phyloP scores from a whole-genome alignment of 805 yeast species.

The Ogataea salicorniae region DNA sequence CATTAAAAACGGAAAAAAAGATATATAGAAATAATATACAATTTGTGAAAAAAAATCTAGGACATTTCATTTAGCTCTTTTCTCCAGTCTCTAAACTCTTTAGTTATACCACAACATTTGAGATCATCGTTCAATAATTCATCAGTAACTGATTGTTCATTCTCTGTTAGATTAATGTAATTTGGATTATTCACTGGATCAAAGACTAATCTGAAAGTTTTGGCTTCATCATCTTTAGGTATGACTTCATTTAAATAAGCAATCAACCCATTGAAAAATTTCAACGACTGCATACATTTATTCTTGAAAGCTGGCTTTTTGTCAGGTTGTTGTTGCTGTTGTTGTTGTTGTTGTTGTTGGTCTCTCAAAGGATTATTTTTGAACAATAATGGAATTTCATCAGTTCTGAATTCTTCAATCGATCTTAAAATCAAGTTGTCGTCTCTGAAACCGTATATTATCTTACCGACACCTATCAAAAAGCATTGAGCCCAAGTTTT shows the following conservation, averaged over 20 bases:
- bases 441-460: slow-evolving; percentile 85
- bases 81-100: slow-evolving; percentile 54
- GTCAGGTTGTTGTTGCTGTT: slow-evolving; percentile 30
- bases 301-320: slow-evolving; percentile 34
- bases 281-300: slow-evolving; percentile 72
- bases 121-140: slow-evolving; percentile 31
- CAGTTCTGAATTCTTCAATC: slow-evolving; percentile 73
- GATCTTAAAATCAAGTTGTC: slow-evolving; percentile 56
- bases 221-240: slow-evolving; percentile 46
- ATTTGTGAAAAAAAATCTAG: not conserved
- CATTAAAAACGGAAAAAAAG: not conserved
- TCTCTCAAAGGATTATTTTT: slow-evolving; percentile 42
- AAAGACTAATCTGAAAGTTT: slow-evolving; percentile 51
- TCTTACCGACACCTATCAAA: slow-evolving; percentile 73
- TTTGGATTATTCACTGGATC: slow-evolving; percentile 46
- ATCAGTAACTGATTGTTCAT: slow-evolving; percentile 30
- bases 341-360: slow-evolving; percentile 22
- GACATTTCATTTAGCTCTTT: slow-evolving; percentile 7
- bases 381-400: slow-evolving; percentile 67
- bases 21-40: not conserved
- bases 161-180: slow-evolving; percentile 43
- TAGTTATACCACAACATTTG: slow-evolving; percentile 35
- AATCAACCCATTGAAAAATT: slow-evolving; percentile 80
- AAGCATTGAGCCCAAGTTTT: slow-evolving; percentile 93
- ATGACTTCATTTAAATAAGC: slow-evolving; percentile 66